These are phyloP conservation scores for Linanthus parryae DNA, from an alignment of 148 eudicot species.

Conservation along the genomic window DNA sequence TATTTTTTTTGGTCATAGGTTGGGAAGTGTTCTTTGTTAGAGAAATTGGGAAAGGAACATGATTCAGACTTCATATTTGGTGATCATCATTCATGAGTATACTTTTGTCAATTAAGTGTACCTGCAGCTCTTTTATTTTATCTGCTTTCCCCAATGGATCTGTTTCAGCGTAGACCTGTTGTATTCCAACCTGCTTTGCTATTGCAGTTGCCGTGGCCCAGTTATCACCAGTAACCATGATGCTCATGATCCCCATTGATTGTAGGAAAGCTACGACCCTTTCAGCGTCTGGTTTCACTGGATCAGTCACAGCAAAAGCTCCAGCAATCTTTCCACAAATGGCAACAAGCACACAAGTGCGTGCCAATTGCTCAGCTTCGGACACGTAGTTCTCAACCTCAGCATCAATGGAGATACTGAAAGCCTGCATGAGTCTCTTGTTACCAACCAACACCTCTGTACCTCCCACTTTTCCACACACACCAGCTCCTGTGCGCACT, in stretches of 20 bases:
- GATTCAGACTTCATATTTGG: too few relatives aligned
- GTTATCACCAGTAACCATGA: conserved; percentile 98
- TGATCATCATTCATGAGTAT: neutral
- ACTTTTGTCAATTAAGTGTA: conserved; percentile 12
- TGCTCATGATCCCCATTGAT: conserved; percentile 72
- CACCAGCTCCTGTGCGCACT: conserved; percentile 97
- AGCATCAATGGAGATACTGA: conserved; percentile 40
- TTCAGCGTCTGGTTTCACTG: conserved; percentile 89
- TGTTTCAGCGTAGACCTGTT: conserved; percentile 80
- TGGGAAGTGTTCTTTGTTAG: neutral
- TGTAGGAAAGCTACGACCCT: conserved; percentile 58
- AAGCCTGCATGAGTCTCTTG: conserved; percentile 69
- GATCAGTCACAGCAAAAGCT: conserved; percentile 91
- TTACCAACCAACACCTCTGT: conserved; percentile 71
- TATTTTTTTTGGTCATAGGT: neutral
- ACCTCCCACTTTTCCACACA: conserved; percentile 72
- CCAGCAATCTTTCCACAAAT: conserved; percentile 75
- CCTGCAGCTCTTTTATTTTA: conserved; percentile 95
- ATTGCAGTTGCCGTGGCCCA: conserved; percentile 91
- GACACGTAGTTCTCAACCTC: conserved; percentile 60
- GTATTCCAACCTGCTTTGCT: conserved; percentile 74
- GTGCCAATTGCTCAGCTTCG: conserved; percentile 64
- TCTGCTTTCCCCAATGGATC: conserved; percentile 88
- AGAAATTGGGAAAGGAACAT: too few relatives aligned
- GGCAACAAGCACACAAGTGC: conserved; percentile 78